These are phyloP conservation scores for Trichoderma guizhouense DNA, from an alignment of 2,329 filamentous ascomycete genomes.

Conservation along the genomic window DNA sequence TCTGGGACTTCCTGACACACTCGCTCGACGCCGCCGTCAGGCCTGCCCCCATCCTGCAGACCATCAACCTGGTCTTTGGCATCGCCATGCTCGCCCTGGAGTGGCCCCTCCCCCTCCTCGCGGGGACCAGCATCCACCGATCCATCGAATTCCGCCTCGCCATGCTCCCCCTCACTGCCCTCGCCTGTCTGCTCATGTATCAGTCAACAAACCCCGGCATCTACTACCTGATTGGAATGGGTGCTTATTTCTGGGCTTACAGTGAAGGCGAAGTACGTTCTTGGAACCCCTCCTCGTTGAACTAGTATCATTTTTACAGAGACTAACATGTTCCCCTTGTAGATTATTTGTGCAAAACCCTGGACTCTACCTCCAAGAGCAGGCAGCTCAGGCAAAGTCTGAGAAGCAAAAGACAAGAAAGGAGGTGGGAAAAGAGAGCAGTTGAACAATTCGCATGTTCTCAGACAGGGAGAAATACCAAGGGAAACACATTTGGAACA, in stretches of 20 bases:
- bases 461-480: neutral
- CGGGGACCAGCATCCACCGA: conserved; percentile 74
- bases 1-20: conserved; percentile 94
- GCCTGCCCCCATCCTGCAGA: conserved; percentile 83
- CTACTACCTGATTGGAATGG: conserved; percentile 84
- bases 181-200: conserved; percentile 77
- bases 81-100: conserved; percentile 79
- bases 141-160: conserved; percentile 84
- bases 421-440: neutral
- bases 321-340: conserved; percentile 14
- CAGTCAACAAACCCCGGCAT: conserved; percentile 89
- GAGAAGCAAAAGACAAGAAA: neutral
- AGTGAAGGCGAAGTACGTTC: conserved; percentile 87
- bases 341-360: conserved; percentile 66
- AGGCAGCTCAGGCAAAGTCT: conserved; percentile 25
- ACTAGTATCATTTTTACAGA: no score
- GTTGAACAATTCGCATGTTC: neutral
- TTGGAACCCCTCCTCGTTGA: no score
- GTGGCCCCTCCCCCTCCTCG: conserved; percentile 79
- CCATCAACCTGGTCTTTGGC: conserved; percentile 82
- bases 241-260: conserved; percentile 94
- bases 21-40: conserved; percentile 83
- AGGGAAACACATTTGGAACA: neutral
- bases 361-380: conserved; percentile 65
- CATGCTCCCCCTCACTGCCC: conserved; percentile 72